phyloP scores from a whole-genome alignment of 2,329 filamentous ascomycete species.

The Talaromyces sp. region DNA sequence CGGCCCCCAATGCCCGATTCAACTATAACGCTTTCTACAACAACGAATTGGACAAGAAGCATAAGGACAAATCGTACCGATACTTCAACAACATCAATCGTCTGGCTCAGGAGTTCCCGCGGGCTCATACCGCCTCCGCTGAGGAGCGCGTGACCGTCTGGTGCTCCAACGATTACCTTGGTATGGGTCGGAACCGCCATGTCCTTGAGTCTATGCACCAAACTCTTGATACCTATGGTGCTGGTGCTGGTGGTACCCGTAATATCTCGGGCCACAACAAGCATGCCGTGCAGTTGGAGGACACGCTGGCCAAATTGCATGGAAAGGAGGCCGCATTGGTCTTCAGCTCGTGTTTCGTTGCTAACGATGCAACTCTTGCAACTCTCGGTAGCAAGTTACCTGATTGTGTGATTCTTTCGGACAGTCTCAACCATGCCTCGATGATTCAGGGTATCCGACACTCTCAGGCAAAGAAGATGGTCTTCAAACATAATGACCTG shows the following conservation, averaged over 20 bases:
- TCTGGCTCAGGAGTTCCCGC: conserved; percentile 91
- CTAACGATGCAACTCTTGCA: conserved; percentile 94
- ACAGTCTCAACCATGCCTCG: conserved; percentile 95
- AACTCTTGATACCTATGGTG: conserved; percentile 90
- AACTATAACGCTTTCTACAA: conserved; percentile 91
- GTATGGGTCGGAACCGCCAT: conserved; percentile 89
- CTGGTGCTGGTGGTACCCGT: conserved; percentile 90
- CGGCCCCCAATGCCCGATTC: conserved; percentile 63
- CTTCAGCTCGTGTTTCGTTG: conserved; percentile 97
- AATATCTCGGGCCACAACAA: conserved; percentile 98
- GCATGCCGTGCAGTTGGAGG: conserved; percentile 85
- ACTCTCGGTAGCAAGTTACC: conserved; percentile 97
- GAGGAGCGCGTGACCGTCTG: conserved; percentile 93
- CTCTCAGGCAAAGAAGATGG: conserved; percentile 93
- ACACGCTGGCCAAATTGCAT: conserved; percentile 81
- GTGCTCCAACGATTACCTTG: conserved; percentile 99
- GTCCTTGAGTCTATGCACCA: conserved; percentile 93
- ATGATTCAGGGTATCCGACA: conserved; percentile 99
- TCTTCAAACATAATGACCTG: conserved; percentile 99
- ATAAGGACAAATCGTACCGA: conserved; percentile 98
- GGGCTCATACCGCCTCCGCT: conserved; percentile 82
- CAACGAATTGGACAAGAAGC: conserved; percentile 92
- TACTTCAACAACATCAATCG: conserved; percentile 99
- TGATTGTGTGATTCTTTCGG: conserved; percentile 95
- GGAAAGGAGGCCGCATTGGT: conserved; percentile 90